These are phyloP conservation scores for Oidium heveae DNA, from an alignment of 2,329 filamentous ascomycete species.

Conservation along the genomic window DNA sequence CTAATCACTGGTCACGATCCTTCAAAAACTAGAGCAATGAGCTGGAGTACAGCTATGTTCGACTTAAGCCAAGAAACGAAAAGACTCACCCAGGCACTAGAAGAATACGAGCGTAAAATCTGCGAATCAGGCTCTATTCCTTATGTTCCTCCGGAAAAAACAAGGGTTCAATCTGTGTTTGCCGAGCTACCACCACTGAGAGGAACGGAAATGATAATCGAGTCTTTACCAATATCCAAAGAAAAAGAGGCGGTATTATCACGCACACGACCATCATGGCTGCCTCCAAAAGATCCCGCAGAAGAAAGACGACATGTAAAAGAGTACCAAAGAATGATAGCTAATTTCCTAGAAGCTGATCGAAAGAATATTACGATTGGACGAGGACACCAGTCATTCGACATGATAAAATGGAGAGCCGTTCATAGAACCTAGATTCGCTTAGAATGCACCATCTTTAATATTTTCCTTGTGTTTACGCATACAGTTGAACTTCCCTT, in stretches of 20 bases:
- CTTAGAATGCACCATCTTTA: too few species aligned
- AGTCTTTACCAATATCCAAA: constrained; percentile 60
- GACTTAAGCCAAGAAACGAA: constrained; percentile 49
- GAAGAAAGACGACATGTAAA: constrained; percentile 78
- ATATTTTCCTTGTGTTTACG: too few species aligned
- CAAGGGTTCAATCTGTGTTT: constrained; percentile 38
- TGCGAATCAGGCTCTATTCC: constrained; percentile 1
- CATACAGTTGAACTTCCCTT: too few species aligned
- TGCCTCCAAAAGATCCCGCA: constrained; percentile 65
- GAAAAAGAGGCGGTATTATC: constrained; percentile 70
- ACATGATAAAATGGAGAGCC: too few species aligned
- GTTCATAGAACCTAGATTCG: too few species aligned
- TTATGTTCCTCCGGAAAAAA: constrained; percentile 15
- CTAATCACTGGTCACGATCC: constrained; percentile 27
- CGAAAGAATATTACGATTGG: constrained; percentile 29
- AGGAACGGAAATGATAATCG: constrained; percentile 52
- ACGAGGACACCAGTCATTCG: too few species aligned
- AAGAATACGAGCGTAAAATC: constrained; percentile 44
- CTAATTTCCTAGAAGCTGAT: constrained; percentile 31
- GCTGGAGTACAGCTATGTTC: constrained; percentile 46
- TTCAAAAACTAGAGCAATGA: constrained; percentile 35
- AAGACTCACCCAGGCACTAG: constrained; percentile 53
- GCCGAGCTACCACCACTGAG: constrained; percentile 34
- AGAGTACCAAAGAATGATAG: constrained; percentile 69
- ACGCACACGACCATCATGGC: constrained; percentile 58